Base-by-base conservation (phyloP, 108 stramenopile genomes). In the Cyclotella baltica region DNA sequence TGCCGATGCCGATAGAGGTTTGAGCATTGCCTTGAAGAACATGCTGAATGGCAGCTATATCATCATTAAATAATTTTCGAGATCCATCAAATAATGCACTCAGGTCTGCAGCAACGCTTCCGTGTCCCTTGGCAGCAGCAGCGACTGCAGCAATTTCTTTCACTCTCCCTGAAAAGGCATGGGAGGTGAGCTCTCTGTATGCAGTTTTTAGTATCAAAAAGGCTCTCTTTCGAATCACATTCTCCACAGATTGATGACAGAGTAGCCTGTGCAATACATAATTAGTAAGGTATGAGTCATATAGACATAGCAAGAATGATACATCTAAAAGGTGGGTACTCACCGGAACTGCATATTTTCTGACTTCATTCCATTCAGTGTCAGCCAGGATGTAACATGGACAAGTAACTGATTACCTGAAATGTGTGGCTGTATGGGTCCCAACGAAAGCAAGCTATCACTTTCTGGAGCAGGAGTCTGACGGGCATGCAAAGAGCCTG, bases 331-430 rank as follows among this genome's bases (percentile, higher is more conserved):
- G 92, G 95, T 34, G 4, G 27, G 38, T 0, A 98, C 87, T 87
- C 96, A 89, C 35, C 95, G 88, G 84, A 98, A 99, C 80, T 99
- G 98, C 89, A 98, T 89, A 72, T 97, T 96, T 76, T 99, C 99
- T 25, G 93, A 92, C 62, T 93, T 93, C 94, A 99, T 98, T 75
- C 98, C 97, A 85, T 99, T 99, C 57, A 98, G 85, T 38, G 95
- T 95, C 63, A 99, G 85, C 98, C 98, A 99, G 9, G 96, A 96
- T 36, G 96, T 90, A 22, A 99, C 97, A 79, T 98, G 92, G 2
- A 96, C 83, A 15, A 99, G 86, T 30, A 95, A 61, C 30, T 61
- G 58, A 72, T 68, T 84, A 20, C 55, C 66, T 30, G 84, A 28
- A 3, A 46, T 51, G 22, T 62, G 71, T 33, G 73, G 59, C 50